Conservation (phyloP, 2,329 filamentous ascomycete genomes). For the Cadophora sp. region DNA sequence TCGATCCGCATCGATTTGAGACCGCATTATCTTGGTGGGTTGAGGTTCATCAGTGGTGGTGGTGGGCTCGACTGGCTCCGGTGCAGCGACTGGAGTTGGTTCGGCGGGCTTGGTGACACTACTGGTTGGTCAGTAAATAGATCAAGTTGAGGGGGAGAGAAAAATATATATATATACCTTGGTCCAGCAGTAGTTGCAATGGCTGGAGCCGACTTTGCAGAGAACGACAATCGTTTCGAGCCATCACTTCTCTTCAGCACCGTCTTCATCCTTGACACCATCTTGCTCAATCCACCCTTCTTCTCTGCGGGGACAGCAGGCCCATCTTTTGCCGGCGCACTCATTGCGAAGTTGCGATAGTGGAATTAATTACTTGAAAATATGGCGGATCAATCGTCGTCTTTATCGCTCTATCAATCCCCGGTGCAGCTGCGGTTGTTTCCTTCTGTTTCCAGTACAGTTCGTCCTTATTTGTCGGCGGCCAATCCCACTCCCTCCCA, state of each 20-base stretch:
- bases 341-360: conserved; percentile 34
- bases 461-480: background rate
- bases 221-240: conserved; percentile 39
- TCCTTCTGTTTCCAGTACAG: background rate
- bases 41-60: conserved; percentile 26
- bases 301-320: conserved; percentile 35
- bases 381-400: conserved; percentile 4
- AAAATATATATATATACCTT: conserved; percentile 34
- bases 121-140: conserved; percentile 23
- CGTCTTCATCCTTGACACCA: conserved; percentile 42
- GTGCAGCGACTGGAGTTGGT: conserved; percentile 15
- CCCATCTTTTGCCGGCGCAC: conserved; percentile 33
- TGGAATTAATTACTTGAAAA: conserved; percentile 18
- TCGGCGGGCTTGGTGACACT: conserved; percentile 26
- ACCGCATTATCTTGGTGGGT: conserved; percentile 37
- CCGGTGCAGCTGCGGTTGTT: background rate
- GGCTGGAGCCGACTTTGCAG: conserved; percentile 24
- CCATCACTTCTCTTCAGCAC: conserved; percentile 41
- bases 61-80: conserved; percentile 19
- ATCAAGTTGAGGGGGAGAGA: background rate
- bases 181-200: conserved; percentile 24
- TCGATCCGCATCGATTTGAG: conserved; percentile 43
- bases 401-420: conserved; percentile 17
- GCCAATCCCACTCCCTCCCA: background rate
- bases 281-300: conserved; percentile 39